A percentile compares a stretch with the other conserved stretches of the same genome.
These are phyloP conservation scores for Cercospora janseana DNA, from an alignment of 2,329 filamentous ascomycete species.

Conservation along the genomic window DNA sequence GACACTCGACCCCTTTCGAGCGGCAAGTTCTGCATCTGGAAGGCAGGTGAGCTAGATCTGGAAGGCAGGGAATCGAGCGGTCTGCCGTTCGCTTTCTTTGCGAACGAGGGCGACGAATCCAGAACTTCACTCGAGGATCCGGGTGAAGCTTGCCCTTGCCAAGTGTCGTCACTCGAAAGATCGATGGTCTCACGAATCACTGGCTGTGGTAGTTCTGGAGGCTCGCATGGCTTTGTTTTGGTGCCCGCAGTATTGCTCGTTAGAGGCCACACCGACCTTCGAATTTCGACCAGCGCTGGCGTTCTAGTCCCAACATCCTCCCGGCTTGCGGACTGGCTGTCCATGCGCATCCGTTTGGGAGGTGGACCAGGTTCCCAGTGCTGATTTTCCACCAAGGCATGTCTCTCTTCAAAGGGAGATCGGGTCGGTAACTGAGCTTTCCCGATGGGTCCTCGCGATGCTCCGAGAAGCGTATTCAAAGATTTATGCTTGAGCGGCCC, in stretches of 20 bases:
- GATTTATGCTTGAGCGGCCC: conserved; percentile 55
- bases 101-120: conserved; percentile 26
- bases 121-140: conserved; percentile 32
- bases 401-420: conserved; percentile 65
- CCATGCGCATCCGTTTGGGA: conserved; percentile 42
- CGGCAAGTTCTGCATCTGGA: conserved; percentile 20
- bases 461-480: conserved; percentile 63
- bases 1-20: not conserved
- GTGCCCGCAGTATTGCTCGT: conserved; percentile 31
- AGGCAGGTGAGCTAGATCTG: conserved; percentile 40
- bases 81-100: conserved; percentile 5
- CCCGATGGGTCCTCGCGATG: conserved; percentile 61
- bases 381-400: conserved; percentile 34
- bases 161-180: conserved; percentile 30
- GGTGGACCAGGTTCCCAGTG: conserved; percentile 37
- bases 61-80: not conserved
- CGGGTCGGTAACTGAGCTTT: conserved; percentile 57
- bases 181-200: conserved; percentile 39
- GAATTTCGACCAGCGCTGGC: too few relatives aligned
- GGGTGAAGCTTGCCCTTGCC: conserved; percentile 28
- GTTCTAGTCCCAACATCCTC: too few relatives aligned
- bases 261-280: conserved; percentile 29
- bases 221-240: conserved; percentile 21
- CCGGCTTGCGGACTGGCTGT: too few relatives aligned
- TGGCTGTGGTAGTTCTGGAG: conserved; percentile 25